Evolutionary conservation across 495 filamentous ascomycete genomes (phyloP), one percentile per base, ranked within the genome.

Genomic region (Articulospora tetracladia): DNA sequence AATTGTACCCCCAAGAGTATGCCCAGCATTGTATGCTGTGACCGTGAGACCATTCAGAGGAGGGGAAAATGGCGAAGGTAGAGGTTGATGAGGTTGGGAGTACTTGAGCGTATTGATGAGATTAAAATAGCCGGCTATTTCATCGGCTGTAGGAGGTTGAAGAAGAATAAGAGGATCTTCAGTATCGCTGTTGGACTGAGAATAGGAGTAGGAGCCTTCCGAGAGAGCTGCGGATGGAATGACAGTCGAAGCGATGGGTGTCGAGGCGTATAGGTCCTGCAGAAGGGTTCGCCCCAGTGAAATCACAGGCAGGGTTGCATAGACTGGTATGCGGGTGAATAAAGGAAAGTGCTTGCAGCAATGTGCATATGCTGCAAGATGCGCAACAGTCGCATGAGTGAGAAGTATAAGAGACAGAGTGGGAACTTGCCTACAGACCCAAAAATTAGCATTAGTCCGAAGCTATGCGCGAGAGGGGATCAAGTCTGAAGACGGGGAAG

Each of bases 41-140:
- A 99, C 89, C 1, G 91, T 96, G 19, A 99, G 85, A n/a, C 92
- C 92, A 61, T 92, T 89, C 17, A 96, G 75, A 3, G 92, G 89
- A 19, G 92, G 91, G 2, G 92, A 94, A 70, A 91, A 94, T 0
- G 91, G 86, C 13, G 92, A 94, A 3, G 88, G 82, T 1, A 90
- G 75, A 3, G 93, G 94, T 68, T 93, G 90, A 67, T 93, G 94
- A 1, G 93, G 90, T 70, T 98, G 95, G 4, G 92, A 97, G 74
- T 97, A 99, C 74, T 98, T 98, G 20, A 99, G 78, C 0, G 91
- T 87, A 67, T 94, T 89, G 65, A 99, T 97, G n/a, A 89, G 78
- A 17, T 87, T 86, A 72, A 98, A 99, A 69, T 95, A 98, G 28
- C 83, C 82, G 3, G 90, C 89, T 58, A 97, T 97, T 68, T 99